Evolutionary conservation across 2,329 filamentous ascomycete species (phyloP).

Genomic region (Xylariaceae sp.): DNA sequence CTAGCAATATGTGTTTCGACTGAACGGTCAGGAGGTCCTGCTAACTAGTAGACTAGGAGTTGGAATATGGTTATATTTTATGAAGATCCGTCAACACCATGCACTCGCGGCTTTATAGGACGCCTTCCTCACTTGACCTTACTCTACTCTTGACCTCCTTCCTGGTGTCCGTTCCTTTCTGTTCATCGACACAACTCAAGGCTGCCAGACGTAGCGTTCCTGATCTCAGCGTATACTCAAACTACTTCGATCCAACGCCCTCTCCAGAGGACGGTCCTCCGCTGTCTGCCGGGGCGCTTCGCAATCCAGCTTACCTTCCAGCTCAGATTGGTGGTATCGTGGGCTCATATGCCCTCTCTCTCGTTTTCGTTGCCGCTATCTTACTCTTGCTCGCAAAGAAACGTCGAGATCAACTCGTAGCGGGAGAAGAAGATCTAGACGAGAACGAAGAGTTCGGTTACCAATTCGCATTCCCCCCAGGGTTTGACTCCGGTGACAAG

Average conservation of each 20-base stretch:
- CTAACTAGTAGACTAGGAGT: constrained; percentile 33
- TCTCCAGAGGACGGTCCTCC: constrained; percentile 66
- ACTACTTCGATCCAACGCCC: constrained; percentile 62
- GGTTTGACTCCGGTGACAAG: constrained; percentile 30
- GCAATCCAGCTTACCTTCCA: constrained; percentile 72
- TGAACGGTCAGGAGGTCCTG: constrained; percentile 52
- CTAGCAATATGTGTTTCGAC: constrained; percentile 60
- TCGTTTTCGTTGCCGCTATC: constrained; percentile 74
- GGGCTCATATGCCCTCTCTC: constrained; percentile 79
- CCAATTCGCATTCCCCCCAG: constrained; percentile 36
- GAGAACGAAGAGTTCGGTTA: constrained; percentile 40
- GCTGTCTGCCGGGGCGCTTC: constrained; percentile 62
- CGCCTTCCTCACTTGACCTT: constrained; percentile 37
- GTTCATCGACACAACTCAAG: constrained; percentile 34
- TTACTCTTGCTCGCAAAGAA: constrained; percentile 67
- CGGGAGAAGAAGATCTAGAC: constrained; percentile 59
- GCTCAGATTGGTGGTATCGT: constrained; percentile 84
- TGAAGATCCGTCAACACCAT: constrained; percentile 45
- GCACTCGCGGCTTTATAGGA: constrained; percentile 44
- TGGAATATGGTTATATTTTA: constrained; percentile 36
- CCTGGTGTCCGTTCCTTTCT: constrained; percentile 38
- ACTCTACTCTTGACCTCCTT: constrained; percentile 35
- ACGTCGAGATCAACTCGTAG: constrained; percentile 58
- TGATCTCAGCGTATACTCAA: constrained; percentile 36
- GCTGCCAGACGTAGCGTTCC: constrained; percentile 17